Conservation (phyloP, 768 basidiomycete species). For the Tephrocybe sp. region DNA sequence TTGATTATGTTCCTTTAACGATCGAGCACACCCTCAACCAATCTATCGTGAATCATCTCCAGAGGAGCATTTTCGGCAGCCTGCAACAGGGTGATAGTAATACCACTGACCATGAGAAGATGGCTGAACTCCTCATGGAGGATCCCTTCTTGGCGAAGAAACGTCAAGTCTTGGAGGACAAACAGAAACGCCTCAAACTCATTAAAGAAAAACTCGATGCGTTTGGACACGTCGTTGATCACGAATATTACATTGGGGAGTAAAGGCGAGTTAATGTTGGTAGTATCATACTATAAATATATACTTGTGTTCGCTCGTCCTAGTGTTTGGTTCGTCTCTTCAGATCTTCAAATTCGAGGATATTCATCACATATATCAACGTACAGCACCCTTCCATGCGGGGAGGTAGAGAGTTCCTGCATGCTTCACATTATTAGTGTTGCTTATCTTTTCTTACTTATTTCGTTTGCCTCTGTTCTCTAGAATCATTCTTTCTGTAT, state of each 20-base stretch:
- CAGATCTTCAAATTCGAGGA: no score
- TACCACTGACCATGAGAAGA: slow-evolving; percentile 7
- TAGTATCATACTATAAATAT: no score
- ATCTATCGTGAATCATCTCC: slow-evolving; percentile 31
- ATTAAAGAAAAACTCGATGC: slow-evolving; percentile 31
- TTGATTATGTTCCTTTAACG: slow-evolving; percentile 49
- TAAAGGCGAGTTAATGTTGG: no score
- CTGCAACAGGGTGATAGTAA: slow-evolving; percentile 13
- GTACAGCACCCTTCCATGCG: no score
- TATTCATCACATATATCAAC: no score
- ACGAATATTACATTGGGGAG: neutral
- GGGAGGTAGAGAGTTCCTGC: no score
- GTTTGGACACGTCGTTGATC: slow-evolving; percentile 8
- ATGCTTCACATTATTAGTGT: no score
- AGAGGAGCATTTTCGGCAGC: slow-evolving; percentile 31
- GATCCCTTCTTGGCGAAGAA: slow-evolving; percentile 30
- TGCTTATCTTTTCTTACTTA: no score
- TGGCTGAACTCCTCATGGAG: slow-evolving; percentile 35
- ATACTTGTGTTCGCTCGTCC: no score
- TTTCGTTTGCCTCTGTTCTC: no score
- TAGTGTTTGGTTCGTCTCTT: no score
- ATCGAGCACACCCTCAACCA: slow-evolving; percentile 46
- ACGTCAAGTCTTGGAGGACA: slow-evolving; percentile 28
- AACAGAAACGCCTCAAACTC: slow-evolving; percentile 14
- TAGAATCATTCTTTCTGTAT: no score